These are phyloP conservation scores for Alternaria viburni DNA, from an alignment of 2,329 filamentous ascomycete genomes.

Conservation along the genomic window DNA sequence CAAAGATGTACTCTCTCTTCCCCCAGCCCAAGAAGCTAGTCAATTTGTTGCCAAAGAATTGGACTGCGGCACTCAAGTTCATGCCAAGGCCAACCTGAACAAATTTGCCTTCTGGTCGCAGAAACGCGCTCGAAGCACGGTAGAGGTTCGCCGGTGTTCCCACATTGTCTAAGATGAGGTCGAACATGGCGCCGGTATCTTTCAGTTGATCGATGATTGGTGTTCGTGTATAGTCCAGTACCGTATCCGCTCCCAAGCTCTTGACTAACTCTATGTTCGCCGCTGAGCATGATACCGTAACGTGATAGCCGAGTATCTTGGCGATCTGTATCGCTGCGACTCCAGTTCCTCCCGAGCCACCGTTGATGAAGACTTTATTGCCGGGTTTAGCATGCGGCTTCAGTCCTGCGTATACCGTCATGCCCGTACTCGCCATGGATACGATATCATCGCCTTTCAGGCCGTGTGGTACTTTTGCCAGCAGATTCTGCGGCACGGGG, in stretches of 20 bases:
- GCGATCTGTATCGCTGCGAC: constrained; percentile 66
- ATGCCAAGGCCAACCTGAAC: constrained; percentile 1
- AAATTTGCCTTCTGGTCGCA: constrained; percentile 12
- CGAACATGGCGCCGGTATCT: constrained; percentile 54
- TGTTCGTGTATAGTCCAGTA: constrained; percentile 62
- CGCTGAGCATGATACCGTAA: constrained; percentile 63
- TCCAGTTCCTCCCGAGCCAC: constrained; percentile 65
- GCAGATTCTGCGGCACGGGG: constrained; percentile 6
- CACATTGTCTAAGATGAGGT: constrained; percentile 63
- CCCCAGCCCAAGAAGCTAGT: background rate
- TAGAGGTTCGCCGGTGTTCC: constrained; percentile 43
- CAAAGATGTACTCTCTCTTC: constrained; percentile 8
- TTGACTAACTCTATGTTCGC: constrained; percentile 62
- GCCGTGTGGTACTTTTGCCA: constrained; percentile 15
- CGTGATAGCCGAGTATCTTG: constrained; percentile 62
- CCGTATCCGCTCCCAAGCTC: constrained; percentile 64
- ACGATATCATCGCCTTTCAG: constrained; percentile 34
- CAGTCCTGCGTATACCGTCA: constrained; percentile 45
- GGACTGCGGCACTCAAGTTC: background rate
- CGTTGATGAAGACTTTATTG: constrained; percentile 65
- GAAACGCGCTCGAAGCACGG: constrained; percentile 1
- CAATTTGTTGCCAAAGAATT: background rate
- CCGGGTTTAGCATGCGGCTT: constrained; percentile 25
- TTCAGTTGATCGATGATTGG: constrained; percentile 56
- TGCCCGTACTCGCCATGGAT: constrained; percentile 36